A percentile compares a stretch with the other conserved stretches of the same genome.
phyloP scores from a whole-genome alignment of 768 basidiomycete species.

The Tylopilus felleus region DNA sequence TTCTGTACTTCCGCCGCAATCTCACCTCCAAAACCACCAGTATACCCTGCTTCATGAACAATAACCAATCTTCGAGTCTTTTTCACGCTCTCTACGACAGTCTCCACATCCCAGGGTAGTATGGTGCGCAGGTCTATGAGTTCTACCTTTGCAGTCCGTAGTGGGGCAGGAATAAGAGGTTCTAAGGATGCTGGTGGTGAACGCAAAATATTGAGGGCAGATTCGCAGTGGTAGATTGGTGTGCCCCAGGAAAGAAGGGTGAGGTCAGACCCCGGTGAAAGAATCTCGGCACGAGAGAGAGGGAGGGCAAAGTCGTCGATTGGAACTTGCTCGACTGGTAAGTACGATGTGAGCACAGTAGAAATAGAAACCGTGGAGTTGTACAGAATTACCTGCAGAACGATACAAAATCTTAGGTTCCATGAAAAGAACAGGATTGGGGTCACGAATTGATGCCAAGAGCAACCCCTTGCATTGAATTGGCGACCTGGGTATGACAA shows the following conservation, averaged over 20 bases:
- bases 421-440: slow-evolving; percentile 93
- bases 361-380: not conserved
- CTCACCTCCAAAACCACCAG: slow-evolving; percentile 86
- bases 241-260: slow-evolving; percentile 94
- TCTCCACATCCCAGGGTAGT: slow-evolving; percentile 84
- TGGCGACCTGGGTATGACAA: slow-evolving; percentile 93
- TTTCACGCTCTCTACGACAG: slow-evolving; percentile 76
- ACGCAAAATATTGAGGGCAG: slow-evolving; percentile 69
- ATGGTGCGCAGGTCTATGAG: slow-evolving; percentile 89
- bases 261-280: slow-evolving; percentile 74
- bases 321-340: slow-evolving; percentile 85
- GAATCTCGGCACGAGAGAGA: slow-evolving; percentile 73
- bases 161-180: slow-evolving; percentile 56
- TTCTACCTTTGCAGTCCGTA: slow-evolving; percentile 74
- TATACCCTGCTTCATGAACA: slow-evolving; percentile 89
- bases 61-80: slow-evolving; percentile 83
- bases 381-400: slow-evolving; percentile 57
- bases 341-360: slow-evolving; percentile 2
- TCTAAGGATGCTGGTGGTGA: slow-evolving; percentile 65
- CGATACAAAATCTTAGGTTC: slow-evolving; percentile 93
- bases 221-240: slow-evolving; percentile 85
- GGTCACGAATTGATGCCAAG: slow-evolving; percentile 82
- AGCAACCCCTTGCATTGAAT: slow-evolving; percentile 95
- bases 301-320: slow-evolving; percentile 85
- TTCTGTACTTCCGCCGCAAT: slow-evolving; percentile 90